A percentile compares a stretch with the other conserved stretches of the same genome.
These are phyloP conservation scores for Annulohypoxylon bovei DNA, from an alignment of 495 filamentous ascomycete species.

Conservation along the genomic window DNA sequence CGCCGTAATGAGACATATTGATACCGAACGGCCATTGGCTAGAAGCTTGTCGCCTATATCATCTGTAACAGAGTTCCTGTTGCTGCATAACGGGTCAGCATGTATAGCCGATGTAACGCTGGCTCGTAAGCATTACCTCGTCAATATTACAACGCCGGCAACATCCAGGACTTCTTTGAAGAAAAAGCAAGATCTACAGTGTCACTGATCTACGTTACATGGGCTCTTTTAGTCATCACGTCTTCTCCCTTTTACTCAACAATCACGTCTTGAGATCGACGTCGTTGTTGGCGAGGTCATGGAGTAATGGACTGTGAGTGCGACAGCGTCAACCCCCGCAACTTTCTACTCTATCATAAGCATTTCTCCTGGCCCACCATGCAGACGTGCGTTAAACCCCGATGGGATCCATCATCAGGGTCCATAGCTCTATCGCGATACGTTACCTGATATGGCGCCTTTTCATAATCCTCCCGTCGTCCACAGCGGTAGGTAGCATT, in stretches of 20 bases:
- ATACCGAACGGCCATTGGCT: neutral
- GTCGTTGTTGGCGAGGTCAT: neutral
- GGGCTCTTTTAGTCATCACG: neutral
- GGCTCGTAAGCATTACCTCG: neutral
- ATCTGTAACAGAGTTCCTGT: neutral
- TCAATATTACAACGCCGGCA: neutral
- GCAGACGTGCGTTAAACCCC: neutral
- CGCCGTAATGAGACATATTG: neutral
- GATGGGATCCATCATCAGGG: neutral
- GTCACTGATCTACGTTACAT: neutral
- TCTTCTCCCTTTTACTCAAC: neutral
- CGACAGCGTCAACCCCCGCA: neutral
- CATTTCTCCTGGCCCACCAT: neutral
- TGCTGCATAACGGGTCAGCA: conserved; percentile 4
- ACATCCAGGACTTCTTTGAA: neutral
- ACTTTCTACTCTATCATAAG: neutral
- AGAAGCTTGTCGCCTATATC: neutral
- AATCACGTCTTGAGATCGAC: neutral
- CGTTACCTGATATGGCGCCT: neutral
- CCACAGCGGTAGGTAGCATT: conserved; percentile 3
- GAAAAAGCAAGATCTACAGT: neutral
- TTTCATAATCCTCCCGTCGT: neutral
- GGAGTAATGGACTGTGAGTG: neutral
- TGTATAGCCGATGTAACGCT: conserved; percentile 12
- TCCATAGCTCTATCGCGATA: neutral